Conservation (phyloP, 2,329 filamentous ascomycete genomes). For the Botrytis hyacinthi region DNA sequence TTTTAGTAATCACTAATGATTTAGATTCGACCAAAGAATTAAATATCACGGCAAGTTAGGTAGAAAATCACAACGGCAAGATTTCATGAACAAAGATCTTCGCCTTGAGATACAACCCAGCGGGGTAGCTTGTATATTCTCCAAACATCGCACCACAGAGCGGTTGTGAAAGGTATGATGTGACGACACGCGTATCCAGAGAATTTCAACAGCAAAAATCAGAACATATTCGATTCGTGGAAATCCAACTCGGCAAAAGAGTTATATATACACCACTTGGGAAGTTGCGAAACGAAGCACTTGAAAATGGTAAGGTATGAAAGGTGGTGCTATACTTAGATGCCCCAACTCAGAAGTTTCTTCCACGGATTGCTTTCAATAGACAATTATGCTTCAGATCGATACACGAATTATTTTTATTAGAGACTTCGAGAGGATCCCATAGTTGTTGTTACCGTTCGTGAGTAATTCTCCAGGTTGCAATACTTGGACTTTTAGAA, state of each 20-base stretch:
- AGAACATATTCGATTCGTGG: neutral
- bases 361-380: neutral
- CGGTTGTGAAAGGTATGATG: neutral
- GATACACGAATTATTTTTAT: too few relatives aligned
- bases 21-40: too few relatives aligned
- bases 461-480: neutral
- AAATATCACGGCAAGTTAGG: too few relatives aligned
- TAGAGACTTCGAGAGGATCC: neutral
- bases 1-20: too few relatives aligned
- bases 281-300: neutral
- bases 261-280: neutral
- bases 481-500: neutral
- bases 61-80: neutral
- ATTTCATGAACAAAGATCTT: neutral
- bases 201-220: neutral
- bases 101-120: neutral
- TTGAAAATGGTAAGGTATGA: too few relatives aligned
- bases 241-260: neutral
- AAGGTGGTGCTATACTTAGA: neutral
- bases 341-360: too few relatives aligned
- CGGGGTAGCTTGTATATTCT: neutral
- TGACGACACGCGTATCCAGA: neutral
- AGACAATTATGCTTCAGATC: neutral
- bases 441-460: neutral
- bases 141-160: neutral